These are phyloP conservation scores for Thermothelomyces thermophilus DNA, from an alignment of 2,329 filamentous ascomycete species.

Conservation along the genomic window DNA sequence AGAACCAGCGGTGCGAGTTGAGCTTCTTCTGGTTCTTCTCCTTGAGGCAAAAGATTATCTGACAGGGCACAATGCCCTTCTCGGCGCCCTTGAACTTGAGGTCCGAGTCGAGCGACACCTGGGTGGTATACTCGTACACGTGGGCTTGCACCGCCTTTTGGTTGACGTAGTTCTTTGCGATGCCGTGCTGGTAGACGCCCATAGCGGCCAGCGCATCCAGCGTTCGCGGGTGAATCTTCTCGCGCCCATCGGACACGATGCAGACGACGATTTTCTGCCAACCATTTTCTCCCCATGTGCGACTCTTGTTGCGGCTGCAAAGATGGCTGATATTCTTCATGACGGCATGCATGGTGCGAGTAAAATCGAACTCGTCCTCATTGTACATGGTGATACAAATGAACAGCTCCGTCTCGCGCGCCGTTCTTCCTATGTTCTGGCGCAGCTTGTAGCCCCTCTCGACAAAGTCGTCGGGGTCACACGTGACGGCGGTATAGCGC, in stretches of 20 bases:
- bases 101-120: slow-evolving; percentile 90
- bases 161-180: slow-evolving; percentile 98
- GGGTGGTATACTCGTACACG: slow-evolving; percentile 98
- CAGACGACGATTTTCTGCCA: slow-evolving; percentile 99
- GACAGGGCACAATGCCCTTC: slow-evolving; percentile 95
- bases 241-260: slow-evolving; percentile 88
- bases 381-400: slow-evolving; percentile 99
- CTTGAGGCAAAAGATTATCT: slow-evolving; percentile 98
- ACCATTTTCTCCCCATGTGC: slow-evolving; percentile 93
- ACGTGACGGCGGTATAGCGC: slow-evolving; percentile 98
- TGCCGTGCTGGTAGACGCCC: slow-evolving; percentile 96
- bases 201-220: slow-evolving; percentile 92
- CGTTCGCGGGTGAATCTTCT: slow-evolving; percentile 83
- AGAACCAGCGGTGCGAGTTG: slow-evolving; percentile 98
- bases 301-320: slow-evolving; percentile 82
- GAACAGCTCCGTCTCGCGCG: slow-evolving; percentile 88
- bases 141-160: slow-evolving; percentile 91
- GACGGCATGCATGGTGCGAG: slow-evolving; percentile 95
- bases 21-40: slow-evolving; percentile 97
- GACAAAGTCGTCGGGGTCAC: slow-evolving; percentile 91
- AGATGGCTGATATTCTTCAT: slow-evolving; percentile 99
- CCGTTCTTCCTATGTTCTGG: slow-evolving; percentile 77
- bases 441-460: slow-evolving; percentile 84
- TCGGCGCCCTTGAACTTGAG: slow-evolving; percentile 98
- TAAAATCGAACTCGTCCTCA: slow-evolving; percentile 94